phyloP scores from a whole-genome alignment of 768 basidiomycete genomes.

The Phanerochaete carnosa region DNA sequence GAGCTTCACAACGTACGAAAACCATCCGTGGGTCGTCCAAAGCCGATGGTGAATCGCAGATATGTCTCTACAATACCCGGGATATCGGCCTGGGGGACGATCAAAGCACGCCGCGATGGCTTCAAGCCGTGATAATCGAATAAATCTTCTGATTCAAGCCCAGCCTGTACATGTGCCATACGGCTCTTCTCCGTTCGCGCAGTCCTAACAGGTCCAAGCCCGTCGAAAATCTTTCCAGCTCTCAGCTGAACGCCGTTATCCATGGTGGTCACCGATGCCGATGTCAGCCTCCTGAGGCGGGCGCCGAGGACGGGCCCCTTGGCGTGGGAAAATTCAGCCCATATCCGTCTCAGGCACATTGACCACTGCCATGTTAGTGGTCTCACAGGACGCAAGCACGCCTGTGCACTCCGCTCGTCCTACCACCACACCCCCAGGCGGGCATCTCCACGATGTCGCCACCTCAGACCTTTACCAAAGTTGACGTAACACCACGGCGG shows the following conservation, averaged over 20 bases:
- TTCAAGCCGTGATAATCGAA: not conserved
- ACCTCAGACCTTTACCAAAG: conserved; percentile 37
- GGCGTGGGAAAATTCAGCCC: not conserved
- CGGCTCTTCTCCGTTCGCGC: not conserved
- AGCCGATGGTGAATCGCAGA: too few species aligned
- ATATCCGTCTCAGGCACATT: conserved; percentile 1
- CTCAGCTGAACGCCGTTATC: not conserved
- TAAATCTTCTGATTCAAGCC: not conserved
- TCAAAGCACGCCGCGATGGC: too few species aligned
- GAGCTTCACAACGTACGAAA: too few species aligned
- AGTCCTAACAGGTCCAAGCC: not conserved
- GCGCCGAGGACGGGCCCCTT: not conserved
- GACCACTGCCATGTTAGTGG: not conserved
- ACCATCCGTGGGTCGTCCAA: too few species aligned
- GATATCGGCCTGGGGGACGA: too few species aligned
- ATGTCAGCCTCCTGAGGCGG: not conserved
- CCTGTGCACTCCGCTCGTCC: conserved; percentile 1
- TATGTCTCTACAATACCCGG: too few species aligned
- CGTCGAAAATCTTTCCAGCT: not conserved
- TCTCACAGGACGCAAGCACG: not conserved
- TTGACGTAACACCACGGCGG: conserved; percentile 61
- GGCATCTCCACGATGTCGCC: not conserved
- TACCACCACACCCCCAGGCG: not conserved
- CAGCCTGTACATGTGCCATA: not conserved
- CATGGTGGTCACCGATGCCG: not conserved